Evolutionary conservation across 768 basidiomycete species (phyloP).

Genomic region (Rhodotorula paludigena): DNA sequence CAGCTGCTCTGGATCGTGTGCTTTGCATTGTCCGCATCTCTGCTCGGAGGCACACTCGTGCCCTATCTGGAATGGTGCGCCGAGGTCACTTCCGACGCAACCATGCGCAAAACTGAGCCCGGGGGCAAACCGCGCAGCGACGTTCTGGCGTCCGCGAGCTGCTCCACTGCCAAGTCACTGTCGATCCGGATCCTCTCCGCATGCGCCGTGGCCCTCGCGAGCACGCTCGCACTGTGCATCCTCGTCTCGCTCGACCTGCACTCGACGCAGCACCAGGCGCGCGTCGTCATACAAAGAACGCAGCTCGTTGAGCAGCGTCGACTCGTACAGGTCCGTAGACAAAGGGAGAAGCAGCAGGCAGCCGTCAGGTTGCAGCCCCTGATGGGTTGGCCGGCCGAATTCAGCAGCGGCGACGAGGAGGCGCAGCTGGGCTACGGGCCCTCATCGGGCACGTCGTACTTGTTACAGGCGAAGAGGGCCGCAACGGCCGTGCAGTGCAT

Average conservation of each 20-base stretch:
- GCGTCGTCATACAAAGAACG: background rate
- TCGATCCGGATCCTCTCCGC: background rate
- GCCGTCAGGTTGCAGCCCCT: no score
- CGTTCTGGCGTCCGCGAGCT: background rate
- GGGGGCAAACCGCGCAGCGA: background rate
- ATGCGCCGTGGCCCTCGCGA: background rate
- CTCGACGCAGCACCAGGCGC: background rate
- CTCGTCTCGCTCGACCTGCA: conserved; percentile 7
- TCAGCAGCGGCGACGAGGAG: no score
- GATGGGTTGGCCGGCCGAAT: no score
- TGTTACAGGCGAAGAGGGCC: no score
- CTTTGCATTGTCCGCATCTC: background rate
- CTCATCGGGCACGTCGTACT: no score
- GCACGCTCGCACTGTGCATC: conserved; percentile 1
- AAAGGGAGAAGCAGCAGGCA: no score
- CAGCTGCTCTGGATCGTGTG: background rate
- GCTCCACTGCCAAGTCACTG: background rate
- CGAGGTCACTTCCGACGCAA: no score
- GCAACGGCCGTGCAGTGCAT: no score
- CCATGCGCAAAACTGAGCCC: no score
- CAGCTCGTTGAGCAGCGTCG: background rate
- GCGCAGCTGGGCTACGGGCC: no score
- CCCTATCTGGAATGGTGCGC: background rate
- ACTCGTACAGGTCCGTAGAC: background rate
- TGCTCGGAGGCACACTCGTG: background rate